These are phyloP conservation scores for Heliocybe sulcata DNA, from an alignment of 1,284 basidiomycete genomes.

Conservation along the genomic window DNA sequence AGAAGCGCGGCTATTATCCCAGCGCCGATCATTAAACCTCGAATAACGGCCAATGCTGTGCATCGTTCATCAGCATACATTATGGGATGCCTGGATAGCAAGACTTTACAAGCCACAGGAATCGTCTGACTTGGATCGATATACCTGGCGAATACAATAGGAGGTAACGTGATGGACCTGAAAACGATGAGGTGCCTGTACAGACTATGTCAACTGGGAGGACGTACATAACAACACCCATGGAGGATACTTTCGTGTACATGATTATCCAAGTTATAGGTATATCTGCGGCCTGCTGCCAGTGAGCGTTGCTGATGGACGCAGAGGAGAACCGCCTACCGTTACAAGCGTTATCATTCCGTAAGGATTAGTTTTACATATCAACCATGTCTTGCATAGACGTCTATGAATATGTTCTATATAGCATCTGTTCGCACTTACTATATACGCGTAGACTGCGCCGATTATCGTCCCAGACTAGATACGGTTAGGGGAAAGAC, in stretches of 20 bases:
- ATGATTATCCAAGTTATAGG: conserved; percentile 40
- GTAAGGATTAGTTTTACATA: conserved; percentile 35
- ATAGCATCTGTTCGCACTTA: conserved; percentile 17
- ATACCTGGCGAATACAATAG: conserved; percentile 34
- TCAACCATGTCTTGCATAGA: conserved; percentile 28
- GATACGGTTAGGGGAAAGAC: too few relatives aligned
- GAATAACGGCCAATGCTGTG: conserved; percentile 31
- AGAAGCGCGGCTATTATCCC: conserved; percentile 39
- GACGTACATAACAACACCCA: conserved; percentile 39
- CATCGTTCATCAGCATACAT: conserved; percentile 2
- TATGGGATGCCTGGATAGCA: too few relatives aligned
- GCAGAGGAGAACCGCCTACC: conserved; percentile 18
- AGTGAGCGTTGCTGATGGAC: background rate
- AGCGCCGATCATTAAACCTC: conserved; percentile 33
- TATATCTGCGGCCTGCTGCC: conserved; percentile 32
- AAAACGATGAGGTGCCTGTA: conserved; percentile 3
- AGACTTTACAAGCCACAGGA: conserved; percentile 22
- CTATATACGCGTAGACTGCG: conserved; percentile 37
- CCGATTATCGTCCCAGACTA: conserved; percentile 39
- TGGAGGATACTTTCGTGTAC: conserved; percentile 29
- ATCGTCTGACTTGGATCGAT: conserved; percentile 18
- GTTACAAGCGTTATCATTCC: conserved; percentile 34
- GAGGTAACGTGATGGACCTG: conserved; percentile 39
- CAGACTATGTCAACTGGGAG: background rate
- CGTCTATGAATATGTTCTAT: background rate